These are phyloP conservation scores for Xylona heveae DNA, from an alignment of 495 filamentous ascomycete species.

Conservation along the genomic window DNA sequence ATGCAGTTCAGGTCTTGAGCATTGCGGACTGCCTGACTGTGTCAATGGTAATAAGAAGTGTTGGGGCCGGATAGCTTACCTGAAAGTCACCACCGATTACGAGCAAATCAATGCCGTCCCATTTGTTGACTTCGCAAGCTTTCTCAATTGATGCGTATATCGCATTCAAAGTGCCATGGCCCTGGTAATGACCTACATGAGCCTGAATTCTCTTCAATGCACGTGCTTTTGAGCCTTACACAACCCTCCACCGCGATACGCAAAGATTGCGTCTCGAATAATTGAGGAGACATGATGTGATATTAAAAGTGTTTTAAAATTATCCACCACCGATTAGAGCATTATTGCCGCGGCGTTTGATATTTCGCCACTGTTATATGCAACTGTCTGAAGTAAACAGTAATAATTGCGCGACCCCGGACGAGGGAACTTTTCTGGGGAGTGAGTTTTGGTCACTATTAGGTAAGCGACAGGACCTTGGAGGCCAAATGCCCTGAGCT, in stretches of 20 bases:
- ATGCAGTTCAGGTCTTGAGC: constrained; percentile 67
- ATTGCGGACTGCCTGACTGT: constrained; percentile 57
- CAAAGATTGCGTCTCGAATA: constrained; percentile 15
- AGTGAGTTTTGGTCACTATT: no score
- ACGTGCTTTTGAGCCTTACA: constrained; percentile 27
- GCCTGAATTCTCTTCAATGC: constrained; percentile 6
- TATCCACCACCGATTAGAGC: neutral
- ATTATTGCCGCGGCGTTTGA: no score
- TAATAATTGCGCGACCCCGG: no score
- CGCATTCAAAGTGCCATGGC: constrained; percentile 72
- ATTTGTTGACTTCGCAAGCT: constrained; percentile 39
- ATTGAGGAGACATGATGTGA: constrained; percentile 3
- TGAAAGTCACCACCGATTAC: constrained; percentile 90
- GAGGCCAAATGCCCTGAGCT: no score
- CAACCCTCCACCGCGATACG: constrained; percentile 59
- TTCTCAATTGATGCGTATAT: constrained; percentile 61
- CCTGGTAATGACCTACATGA: no score
- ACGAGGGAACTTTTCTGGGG: no score
- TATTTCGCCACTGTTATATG: no score
- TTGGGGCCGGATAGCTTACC: constrained; percentile 18
- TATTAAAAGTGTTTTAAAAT: constrained; percentile 4
- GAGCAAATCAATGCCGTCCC: constrained; percentile 58
- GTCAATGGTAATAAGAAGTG: constrained; percentile 5
- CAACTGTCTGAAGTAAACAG: no score
- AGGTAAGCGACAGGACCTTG: no score